Conservation (phyloP, 257 asterid genomes). For the Capsicum chinense region DNA sequence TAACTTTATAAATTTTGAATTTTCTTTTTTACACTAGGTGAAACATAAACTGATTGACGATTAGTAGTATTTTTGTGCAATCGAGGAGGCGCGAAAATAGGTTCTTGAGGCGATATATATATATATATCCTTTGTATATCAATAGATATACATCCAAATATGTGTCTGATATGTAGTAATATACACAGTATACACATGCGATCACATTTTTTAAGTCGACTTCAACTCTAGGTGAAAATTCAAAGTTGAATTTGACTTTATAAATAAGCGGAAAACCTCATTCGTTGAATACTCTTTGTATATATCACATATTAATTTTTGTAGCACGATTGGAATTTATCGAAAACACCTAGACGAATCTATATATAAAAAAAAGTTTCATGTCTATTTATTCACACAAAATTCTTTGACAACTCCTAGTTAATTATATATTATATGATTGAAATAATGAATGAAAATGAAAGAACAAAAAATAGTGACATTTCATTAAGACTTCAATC, state of each 20-base stretch:
- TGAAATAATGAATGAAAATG: constrained; percentile 11
- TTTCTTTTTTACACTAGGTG: no score
- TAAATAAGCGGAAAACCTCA: background rate
- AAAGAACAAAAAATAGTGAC: background rate
- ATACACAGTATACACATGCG: background rate
- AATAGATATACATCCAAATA: background rate
- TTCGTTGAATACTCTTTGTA: background rate
- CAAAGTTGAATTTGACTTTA: background rate
- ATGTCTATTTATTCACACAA: background rate
- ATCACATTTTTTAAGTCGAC: background rate
- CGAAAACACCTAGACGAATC: background rate
- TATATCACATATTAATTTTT: background rate
- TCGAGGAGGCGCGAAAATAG: no score
- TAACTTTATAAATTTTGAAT: no score
- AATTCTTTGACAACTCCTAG: constrained; percentile 19
- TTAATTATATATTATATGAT: background rate
- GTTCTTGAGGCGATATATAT: no score
- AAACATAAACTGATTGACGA: no score
- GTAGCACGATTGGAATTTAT: background rate
- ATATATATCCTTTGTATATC: no score
- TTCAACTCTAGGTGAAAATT: background rate
- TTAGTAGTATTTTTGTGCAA: no score
- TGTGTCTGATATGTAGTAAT: background rate
- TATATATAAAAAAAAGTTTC: no score
- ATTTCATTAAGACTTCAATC: background rate